Conservation (phyloP, 2,329 filamentous ascomycete genomes). For the Scedosporium apiospermum region DNA sequence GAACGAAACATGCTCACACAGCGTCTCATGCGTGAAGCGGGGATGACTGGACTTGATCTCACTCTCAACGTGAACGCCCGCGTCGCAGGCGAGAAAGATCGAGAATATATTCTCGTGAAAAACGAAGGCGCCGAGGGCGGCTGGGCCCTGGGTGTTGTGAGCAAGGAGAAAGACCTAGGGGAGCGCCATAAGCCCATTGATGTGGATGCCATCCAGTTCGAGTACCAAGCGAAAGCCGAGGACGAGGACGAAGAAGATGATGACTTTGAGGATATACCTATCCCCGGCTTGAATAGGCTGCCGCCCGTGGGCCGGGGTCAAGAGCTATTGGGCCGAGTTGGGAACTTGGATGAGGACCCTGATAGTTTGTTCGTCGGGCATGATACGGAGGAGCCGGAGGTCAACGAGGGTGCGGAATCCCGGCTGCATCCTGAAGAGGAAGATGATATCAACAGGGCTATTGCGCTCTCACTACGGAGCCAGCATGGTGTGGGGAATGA, state of each 20-base stretch:
- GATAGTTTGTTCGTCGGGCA: slow-evolving; percentile 47
- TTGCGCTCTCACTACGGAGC: slow-evolving; percentile 73
- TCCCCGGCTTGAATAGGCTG: slow-evolving; percentile 78
- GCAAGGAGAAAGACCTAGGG: slow-evolving; percentile 70
- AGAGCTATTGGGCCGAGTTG: slow-evolving; percentile 14
- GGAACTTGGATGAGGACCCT: slow-evolving; percentile 24
- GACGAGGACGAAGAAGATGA: slow-evolving; percentile 62
- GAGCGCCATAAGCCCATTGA: slow-evolving; percentile 84
- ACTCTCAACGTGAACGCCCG: slow-evolving; percentile 54
- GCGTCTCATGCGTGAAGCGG: slow-evolving; percentile 85
- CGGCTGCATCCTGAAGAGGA: slow-evolving; percentile 28
- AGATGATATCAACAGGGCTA: slow-evolving; percentile 67
- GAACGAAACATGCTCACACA: slow-evolving; percentile 94
- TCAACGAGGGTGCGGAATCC: slow-evolving; percentile 11
- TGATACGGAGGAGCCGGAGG: slow-evolving; percentile 10
- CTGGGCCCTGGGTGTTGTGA: slow-evolving; percentile 91
- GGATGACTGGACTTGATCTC: slow-evolving; percentile 70
- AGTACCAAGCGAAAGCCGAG: slow-evolving; percentile 46
- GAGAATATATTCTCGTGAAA: slow-evolving; percentile 93
- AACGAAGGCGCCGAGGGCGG: slow-evolving; percentile 92
- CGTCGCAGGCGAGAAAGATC: slow-evolving; percentile 75
- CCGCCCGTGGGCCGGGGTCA: slow-evolving; percentile 42
- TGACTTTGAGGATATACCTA: slow-evolving; percentile 87
- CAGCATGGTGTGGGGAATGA: slow-evolving; percentile 35
- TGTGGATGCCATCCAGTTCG: slow-evolving; percentile 59